These are phyloP conservation scores for Phaffia tasmanica DNA, from an alignment of 768 basidiomycete species.

Conservation along the genomic window DNA sequence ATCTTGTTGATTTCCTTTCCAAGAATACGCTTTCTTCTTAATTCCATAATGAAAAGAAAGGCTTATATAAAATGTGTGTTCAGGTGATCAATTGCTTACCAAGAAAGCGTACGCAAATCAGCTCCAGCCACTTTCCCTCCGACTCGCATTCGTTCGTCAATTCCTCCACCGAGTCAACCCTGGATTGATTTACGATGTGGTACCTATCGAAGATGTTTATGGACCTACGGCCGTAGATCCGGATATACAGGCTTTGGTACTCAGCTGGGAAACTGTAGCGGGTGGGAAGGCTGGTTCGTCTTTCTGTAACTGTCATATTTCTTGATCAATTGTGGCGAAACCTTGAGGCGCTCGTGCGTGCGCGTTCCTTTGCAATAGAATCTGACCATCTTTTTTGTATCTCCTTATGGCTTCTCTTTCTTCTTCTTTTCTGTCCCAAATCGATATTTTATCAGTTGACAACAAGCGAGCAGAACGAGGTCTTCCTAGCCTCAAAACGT, in stretches of 20 bases:
- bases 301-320: background rate
- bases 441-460: conserved; percentile 46
- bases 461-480: conserved; percentile 47
- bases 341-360: too few species aligned
- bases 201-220: conserved; percentile 69
- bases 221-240: conserved; percentile 83
- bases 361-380: too few species aligned
- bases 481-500: conserved; percentile 54
- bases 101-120: conserved; percentile 8
- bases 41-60: background rate
- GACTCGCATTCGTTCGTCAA: background rate
- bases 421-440: background rate
- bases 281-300: conserved; percentile 67
- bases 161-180: conserved; percentile 8
- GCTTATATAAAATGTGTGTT: too few species aligned
- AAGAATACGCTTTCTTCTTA: background rate
- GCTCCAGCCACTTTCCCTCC: conserved; percentile 9
- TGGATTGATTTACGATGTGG: conserved; percentile 43
- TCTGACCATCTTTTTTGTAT: too few species aligned
- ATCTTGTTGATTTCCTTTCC: conserved; percentile 6
- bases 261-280: conserved; percentile 72
- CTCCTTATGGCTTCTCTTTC: too few species aligned
- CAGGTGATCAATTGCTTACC: conserved; percentile 17
- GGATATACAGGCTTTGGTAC: conserved; percentile 81
- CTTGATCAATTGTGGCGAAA: too few species aligned